A percentile compares a stretch with the other conserved stretches of the same genome.
These are phyloP conservation scores for Lasiosphaeria hispida DNA, from an alignment of 495 filamentous ascomycete genomes.

Conservation along the genomic window DNA sequence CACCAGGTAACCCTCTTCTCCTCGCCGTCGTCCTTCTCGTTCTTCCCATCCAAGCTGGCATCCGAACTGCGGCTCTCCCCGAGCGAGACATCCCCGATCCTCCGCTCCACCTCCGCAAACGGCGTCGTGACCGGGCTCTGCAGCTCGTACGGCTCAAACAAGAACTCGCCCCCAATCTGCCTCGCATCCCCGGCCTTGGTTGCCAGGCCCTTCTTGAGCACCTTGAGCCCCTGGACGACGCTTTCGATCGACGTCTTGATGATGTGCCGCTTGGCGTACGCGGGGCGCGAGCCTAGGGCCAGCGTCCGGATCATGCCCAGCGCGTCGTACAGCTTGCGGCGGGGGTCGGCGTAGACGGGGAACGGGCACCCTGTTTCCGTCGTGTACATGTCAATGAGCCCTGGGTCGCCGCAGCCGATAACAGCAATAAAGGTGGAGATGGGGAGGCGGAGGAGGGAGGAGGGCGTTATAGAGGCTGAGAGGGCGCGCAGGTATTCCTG, in stretches of 20 bases:
- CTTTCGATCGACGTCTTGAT: conserved; percentile 43
- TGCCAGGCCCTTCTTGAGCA: conserved; percentile 50
- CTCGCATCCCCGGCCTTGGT: conserved; percentile 65
- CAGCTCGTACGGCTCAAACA: conserved; percentile 59
- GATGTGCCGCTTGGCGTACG: conserved; percentile 60
- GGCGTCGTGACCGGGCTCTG: conserved; percentile 35
- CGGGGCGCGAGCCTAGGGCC: conserved; percentile 59
- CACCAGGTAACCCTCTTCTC: conserved; percentile 71
- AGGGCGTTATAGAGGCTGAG: conserved; percentile 56
- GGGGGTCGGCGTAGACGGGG: conserved; percentile 80
- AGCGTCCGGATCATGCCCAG: conserved; percentile 70
- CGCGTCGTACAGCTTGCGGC: conserved; percentile 62
- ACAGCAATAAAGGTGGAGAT: conserved; percentile 64
- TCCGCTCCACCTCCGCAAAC: conserved; percentile 23
- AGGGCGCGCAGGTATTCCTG: conserved; percentile 71
- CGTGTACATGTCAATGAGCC: conserved; percentile 68
- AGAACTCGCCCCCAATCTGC: conserved; percentile 81
- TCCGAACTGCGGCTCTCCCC: conserved; percentile 6
- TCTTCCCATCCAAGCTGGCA: conserved; percentile 29
- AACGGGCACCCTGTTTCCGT: conserved; percentile 63
- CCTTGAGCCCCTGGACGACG: conserved; percentile 57
- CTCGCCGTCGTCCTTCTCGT: conserved; percentile 28
- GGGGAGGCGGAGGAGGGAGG: conserved; percentile 52
- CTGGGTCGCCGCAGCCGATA: conserved; percentile 75
- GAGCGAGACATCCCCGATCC: conserved; percentile 13